Conservation (phyloP, 768 basidiomycete genomes). For the Suillus ampliporus region DNA sequence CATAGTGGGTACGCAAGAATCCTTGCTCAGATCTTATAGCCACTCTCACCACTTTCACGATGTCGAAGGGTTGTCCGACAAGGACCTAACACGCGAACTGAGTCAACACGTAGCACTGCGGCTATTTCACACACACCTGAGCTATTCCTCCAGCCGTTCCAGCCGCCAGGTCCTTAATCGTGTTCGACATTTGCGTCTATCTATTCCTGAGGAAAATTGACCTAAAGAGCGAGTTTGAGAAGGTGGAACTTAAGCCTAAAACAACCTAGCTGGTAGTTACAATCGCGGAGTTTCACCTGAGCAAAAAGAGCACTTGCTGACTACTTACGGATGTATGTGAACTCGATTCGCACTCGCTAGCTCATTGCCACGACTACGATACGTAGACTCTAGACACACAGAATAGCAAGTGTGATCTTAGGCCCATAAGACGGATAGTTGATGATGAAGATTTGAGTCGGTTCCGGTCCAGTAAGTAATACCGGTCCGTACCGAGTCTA, state of each 20-base stretch:
- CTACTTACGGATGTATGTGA: background rate
- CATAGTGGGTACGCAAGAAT: conserved; percentile 20
- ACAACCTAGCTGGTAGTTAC: conserved; percentile 1
- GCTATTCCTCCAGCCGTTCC: conserved; percentile 92
- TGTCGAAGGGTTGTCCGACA: conserved; percentile 95
- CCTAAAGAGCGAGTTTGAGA: background rate
- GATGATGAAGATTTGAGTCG: background rate
- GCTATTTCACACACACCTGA: conserved; percentile 55
- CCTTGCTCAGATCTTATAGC: conserved; percentile 1
- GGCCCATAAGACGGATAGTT: background rate
- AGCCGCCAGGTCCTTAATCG: conserved; percentile 85
- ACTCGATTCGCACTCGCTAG: background rate
- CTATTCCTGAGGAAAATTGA: conserved; percentile 16
- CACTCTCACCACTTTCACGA: conserved; percentile 89
- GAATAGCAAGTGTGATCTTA: background rate
- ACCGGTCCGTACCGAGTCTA: background rate
- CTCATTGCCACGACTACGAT: background rate
- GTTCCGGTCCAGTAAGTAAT: background rate
- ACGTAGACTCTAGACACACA: background rate
- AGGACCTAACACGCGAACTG: conserved; percentile 59
- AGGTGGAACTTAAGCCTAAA: background rate
- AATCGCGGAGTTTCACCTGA: conserved; percentile 25
- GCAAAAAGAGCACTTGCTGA: conserved; percentile 12
- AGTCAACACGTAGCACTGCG: conserved; percentile 4
- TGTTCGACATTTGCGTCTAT: conserved; percentile 48